Conservation (phyloP, 305 asterid species). For the Fraxinus sp. region DNA sequence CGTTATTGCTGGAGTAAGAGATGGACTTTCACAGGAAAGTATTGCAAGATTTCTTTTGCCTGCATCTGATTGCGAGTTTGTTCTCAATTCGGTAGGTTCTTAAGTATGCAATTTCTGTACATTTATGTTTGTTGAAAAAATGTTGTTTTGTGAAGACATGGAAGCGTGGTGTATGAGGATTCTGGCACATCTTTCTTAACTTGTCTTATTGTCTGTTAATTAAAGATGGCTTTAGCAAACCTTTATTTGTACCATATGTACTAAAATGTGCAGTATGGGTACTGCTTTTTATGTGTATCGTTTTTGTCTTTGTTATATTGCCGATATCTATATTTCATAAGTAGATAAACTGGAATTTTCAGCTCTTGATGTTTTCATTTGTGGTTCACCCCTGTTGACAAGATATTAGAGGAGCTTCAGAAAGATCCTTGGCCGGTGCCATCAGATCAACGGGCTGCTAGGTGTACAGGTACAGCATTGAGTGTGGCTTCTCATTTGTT, state of each 20-base stretch:
- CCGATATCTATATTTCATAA: not conserved
- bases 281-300: not conserved
- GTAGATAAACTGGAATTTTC: constrained; percentile 22
- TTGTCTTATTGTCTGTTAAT: constrained; percentile 7
- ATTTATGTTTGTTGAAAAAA: constrained; percentile 4
- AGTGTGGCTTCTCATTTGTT: constrained; percentile 89
- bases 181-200: not conserved
- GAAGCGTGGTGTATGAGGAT: not conserved
- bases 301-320: not conserved
- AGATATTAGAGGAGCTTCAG: constrained; percentile 98
- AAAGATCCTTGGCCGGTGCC: constrained; percentile 97
- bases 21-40: constrained; percentile 91
- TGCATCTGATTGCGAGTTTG: constrained; percentile 97
- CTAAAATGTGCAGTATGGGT: not conserved
- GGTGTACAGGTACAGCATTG: constrained; percentile 94
- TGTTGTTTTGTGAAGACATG: constrained; percentile 12
- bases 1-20: constrained; percentile 89
- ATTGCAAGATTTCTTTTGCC: constrained; percentile 85
- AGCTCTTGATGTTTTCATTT: constrained; percentile 26
- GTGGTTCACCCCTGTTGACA: constrained; percentile 25
- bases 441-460: constrained; percentile 83
- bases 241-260: not conserved
- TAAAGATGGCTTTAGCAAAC: not conserved
- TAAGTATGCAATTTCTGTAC: constrained; percentile 23
- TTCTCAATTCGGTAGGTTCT: constrained; percentile 74